Base-by-base conservation (phyloP, 164 flowering plant genomes). In the Sextonia rubra region DNA sequence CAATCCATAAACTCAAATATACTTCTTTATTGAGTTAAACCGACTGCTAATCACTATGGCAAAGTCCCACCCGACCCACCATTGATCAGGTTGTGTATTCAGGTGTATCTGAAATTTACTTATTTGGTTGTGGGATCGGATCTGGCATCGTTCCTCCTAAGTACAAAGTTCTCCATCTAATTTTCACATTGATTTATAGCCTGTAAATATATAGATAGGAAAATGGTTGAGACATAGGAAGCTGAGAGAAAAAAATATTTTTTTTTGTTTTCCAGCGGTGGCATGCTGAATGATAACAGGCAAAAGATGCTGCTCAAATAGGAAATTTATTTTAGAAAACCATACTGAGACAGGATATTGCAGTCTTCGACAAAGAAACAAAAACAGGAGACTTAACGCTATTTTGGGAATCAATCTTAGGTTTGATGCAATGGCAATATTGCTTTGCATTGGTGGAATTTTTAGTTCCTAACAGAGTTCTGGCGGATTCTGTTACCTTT, bases 221-320 rank as follows among this genome's bases (percentile, higher is more conserved):
- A 60, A 60, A n/a, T 62, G 60, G 68, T 26, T 23, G 30, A 69
- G 17, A 69, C 72, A 71, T 47, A 74, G 22, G 76, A 29, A 60
- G 22, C 20, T 3, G 4, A 22, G n/a, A 27, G n/a, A n/a, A n/a
- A n/a, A n/a, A n/a, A n/a, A n/a, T n/a, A n/a, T n/a, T n/a, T 11
- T 74, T 73, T 75, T 25, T 18, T 66, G 1, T 82, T 56, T 71
- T 60, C 30, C 80, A 88, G 91, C 86, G 87, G 80, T 86, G 58
- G 37, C 85, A 74, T 86, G 87, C 70, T 88, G 92, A 90, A 85
- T 85, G 78, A 73, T 86, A 56, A 82, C 89, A 6, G 91, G 90
- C 24, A 88, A 86, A 73, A 79, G 91, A 58, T 90, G 87, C 90
- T 22, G 80, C 87, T 7, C 68, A 84, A 68, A 86, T 86, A 61